Evolutionary conservation across 2,329 filamentous ascomycete species (phyloP).

Genomic region (Botrytis porri): DNA sequence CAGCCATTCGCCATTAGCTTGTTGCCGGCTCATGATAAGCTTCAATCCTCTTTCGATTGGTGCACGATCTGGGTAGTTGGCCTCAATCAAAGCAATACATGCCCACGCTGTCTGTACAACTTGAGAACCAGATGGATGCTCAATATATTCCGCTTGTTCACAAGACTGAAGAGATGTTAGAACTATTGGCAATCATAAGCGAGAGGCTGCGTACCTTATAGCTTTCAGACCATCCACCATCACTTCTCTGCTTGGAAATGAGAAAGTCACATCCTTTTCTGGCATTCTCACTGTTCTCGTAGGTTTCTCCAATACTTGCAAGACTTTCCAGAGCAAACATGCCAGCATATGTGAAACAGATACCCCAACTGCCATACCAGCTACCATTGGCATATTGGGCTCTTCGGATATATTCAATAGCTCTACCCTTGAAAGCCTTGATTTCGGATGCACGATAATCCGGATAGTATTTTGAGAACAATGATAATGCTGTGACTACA

Average conservation of each 20-base stretch:
- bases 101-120: conserved; percentile 97
- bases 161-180: conserved; percentile 54
- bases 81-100: conserved; percentile 76
- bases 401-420: conserved; percentile 78
- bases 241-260: conserved; percentile 75
- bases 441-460: conserved; percentile 78
- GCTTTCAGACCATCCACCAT: conserved; percentile 96
- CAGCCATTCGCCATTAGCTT: conserved; percentile 86
- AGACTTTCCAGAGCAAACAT: conserved; percentile 96
- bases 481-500: conserved; percentile 79
- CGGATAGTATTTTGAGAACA: conserved; percentile 80
- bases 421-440: conserved; percentile 64
- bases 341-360: conserved; percentile 94
- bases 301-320: conserved; percentile 76
- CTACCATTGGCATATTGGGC: conserved; percentile 79
- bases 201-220: conserved; percentile 57
- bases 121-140: conserved; percentile 73
- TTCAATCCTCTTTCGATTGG: conserved; percentile 71
- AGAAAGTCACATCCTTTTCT: conserved; percentile 82
- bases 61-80: conserved; percentile 71
- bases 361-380: conserved; percentile 98
- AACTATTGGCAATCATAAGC: conserved; percentile 7
- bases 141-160: conserved; percentile 70
- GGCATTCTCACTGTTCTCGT: conserved; percentile 67
- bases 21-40: conserved; percentile 82